Base-by-base conservation (phyloP, 768 basidiomycete species). In the Suillus subaureus region DNA sequence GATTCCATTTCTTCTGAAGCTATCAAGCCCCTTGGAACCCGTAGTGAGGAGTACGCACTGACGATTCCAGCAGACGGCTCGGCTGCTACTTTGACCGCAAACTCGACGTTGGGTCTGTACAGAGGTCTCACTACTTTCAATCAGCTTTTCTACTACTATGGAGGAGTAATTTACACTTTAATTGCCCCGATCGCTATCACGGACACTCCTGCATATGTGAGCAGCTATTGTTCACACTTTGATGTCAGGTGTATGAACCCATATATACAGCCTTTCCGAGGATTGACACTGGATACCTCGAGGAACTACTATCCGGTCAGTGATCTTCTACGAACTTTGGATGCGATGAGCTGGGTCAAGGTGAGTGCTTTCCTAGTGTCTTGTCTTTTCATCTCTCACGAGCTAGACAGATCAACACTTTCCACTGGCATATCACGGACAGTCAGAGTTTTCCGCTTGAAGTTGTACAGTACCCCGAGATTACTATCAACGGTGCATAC, bases 311-410 rank as follows among this genome's bases (percentile, higher is more conserved):
- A 78, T 66, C 78, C 83, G 0, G 74, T 80, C 8, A 1, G 9
- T 11, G 89, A 89, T 71, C 87, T 92, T 72, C 80, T 86, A 71
- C 82, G 89, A 65, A 89, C 88, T 2, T 78, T 94, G 37, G 89
- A 92, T 69, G 86, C 89, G 3, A 92, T 93, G 90, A 87, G 87
- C 69, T 85, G 84, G 81, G 87, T 88, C 67, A 94, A 91, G 77
- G 85, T 84, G 64, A 16, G 8, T 58, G 13, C 15, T 63, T 7
- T 68, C 45, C n/a, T n/a, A 11, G 15, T 9, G 4, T 52, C 16
- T 28, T 26, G 16, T 6, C 15, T 28, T 51, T 9, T 26, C 2
- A 40, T 7, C 49, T 39, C 49, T 51, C 6, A 64, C 35, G 3
- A 8, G 37, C n/a, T 13, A 62, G 37, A 23, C 56, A 83, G 81